phyloP scores from a whole-genome alignment of 1,284 basidiomycete species.

The Schizophyllum commune region DNA sequence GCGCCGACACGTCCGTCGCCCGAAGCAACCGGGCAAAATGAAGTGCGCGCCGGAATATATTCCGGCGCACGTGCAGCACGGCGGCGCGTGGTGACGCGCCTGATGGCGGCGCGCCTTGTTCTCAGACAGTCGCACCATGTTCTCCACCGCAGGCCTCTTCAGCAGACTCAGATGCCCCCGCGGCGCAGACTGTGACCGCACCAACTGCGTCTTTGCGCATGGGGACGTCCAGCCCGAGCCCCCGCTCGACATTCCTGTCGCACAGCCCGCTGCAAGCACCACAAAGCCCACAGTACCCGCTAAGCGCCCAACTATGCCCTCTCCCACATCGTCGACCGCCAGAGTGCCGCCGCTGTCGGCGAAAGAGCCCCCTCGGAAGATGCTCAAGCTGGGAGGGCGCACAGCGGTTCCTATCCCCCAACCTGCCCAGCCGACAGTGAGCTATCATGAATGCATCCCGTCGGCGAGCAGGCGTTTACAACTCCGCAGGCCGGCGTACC shows the following conservation, averaged over 20 bases:
- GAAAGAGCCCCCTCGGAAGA: conserved; percentile 50
- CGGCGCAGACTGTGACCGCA: conserved; percentile 35
- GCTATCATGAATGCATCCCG: neutral
- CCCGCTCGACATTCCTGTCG: conserved; percentile 30
- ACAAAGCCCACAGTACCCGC: conserved; percentile 21
- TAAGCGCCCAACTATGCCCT: conserved; percentile 25
- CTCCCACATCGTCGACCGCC: conserved; percentile 15
- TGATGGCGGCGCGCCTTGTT: neutral
- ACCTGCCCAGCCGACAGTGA: conserved; percentile 19
- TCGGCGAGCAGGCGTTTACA: neutral
- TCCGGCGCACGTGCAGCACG: neutral
- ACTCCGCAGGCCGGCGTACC: neutral
- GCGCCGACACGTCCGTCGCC: too few species aligned
- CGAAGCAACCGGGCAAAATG: too few species aligned
- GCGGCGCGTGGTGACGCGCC: neutral
- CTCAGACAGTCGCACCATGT: conserved; percentile 38
- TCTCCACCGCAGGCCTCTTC: conserved; percentile 56
- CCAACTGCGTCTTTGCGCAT: conserved; percentile 62
- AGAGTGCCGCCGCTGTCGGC: conserved; percentile 10
- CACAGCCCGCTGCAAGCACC: neutral
- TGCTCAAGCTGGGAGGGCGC: conserved; percentile 42
- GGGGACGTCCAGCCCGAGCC: conserved; percentile 26
- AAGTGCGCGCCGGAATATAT: too few species aligned
- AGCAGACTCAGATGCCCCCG: conserved; percentile 57
- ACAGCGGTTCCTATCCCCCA: conserved; percentile 34